Base-by-base conservation (phyloP, 1,284 basidiomycete species). In the Leccinum subrobustum region DNA sequence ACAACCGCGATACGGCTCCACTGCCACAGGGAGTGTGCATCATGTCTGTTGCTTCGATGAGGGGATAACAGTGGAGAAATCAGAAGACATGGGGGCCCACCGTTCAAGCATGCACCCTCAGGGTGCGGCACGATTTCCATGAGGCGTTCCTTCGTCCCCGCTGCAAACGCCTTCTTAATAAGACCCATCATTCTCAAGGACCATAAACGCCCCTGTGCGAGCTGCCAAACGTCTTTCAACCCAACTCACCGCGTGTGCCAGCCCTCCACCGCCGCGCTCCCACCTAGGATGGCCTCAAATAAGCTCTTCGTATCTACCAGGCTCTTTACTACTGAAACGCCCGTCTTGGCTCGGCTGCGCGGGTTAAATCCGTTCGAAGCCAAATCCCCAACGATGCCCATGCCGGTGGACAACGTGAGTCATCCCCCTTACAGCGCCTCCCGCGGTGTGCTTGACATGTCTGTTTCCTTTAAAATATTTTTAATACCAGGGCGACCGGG, bases 401-500 rank as follows among this genome's bases (percentile, higher is more conserved):
- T 72, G 70, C 71, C 69, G 14, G 72, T 73, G 37, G 57, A 65
- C 39, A 73, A 73, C 33, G 69, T 71, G 60, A 63, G 69, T 59
- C 23, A n/a, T 48, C 11, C 37, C 11, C 42, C 2, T 42, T 65
- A 9, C 23, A 42, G 48, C 53, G 18, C 50, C 42, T 52, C 27
- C 37, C 16, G 7, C 16, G 14, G 33, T n/a, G 16, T 56, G 20
- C 51, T 47, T 42, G 14, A 16, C 29, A 31, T 12, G 11, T 25
- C 11, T 16, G 23, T 44, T 44, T 20, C 11, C 11, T 20, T 20
- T 12, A 44, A 44, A 44, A 44, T 44, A 20, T 20, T 44, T 44
- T 44, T 44, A 44, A 18, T 6, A 44, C 42, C 42, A 74, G 68
- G 71, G 68, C 9, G 71, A 70, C 61, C 62, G 69, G 1, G 70